A percentile compares a stretch with the other conserved stretches of the same genome.
These are phyloP conservation scores for Teratosphaeriaceae sp. DNA, from an alignment of 2,329 filamentous ascomycete genomes.

Conservation along the genomic window DNA sequence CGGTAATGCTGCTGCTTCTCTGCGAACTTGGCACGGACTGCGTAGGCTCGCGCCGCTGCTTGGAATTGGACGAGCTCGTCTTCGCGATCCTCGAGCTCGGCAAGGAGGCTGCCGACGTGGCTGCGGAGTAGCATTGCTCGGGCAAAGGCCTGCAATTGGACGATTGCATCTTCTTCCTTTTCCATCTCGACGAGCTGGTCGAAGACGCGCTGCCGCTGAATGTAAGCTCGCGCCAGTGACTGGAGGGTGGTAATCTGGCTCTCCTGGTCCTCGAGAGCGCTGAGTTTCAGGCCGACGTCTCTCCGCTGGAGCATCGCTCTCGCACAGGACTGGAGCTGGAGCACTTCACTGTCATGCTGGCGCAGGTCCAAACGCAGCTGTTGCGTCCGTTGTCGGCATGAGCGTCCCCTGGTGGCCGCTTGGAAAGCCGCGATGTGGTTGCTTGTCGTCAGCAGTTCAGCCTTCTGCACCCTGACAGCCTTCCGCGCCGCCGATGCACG, in stretches of 20 bases:
- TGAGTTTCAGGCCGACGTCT: constrained; percentile 38
- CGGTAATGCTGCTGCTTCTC: constrained; percentile 86
- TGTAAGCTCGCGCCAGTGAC: constrained; percentile 57
- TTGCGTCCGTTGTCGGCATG: constrained; percentile 13
- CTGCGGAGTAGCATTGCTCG: constrained; percentile 74
- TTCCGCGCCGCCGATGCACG: constrained; percentile 51
- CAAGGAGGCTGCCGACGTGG: constrained; percentile 65
- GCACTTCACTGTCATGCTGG: constrained; percentile 37
- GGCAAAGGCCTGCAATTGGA: constrained; percentile 65
- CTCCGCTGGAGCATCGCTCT: constrained; percentile 43
- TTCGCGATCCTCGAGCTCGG: constrained; percentile 75
- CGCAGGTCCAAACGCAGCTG: constrained; percentile 34
- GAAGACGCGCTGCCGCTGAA: constrained; percentile 54
- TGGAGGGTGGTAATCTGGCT: constrained; percentile 58
- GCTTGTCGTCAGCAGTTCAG: constrained; percentile 18
- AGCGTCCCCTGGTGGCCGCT: constrained; percentile 32
- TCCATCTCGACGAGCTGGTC: constrained; percentile 63
- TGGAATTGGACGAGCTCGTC: constrained; percentile 70
- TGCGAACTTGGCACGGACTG: constrained; percentile 68
- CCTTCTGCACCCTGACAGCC: constrained; percentile 12
- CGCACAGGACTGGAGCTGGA: constrained; percentile 47
- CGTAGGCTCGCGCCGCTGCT: constrained; percentile 62
- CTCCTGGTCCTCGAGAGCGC: constrained; percentile 52
- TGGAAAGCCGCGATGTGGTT: constrained; percentile 30
- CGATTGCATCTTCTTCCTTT: constrained; percentile 59